Base-by-base conservation (phyloP, 306 rosid genomes). In the Citrullus amarus region DNA sequence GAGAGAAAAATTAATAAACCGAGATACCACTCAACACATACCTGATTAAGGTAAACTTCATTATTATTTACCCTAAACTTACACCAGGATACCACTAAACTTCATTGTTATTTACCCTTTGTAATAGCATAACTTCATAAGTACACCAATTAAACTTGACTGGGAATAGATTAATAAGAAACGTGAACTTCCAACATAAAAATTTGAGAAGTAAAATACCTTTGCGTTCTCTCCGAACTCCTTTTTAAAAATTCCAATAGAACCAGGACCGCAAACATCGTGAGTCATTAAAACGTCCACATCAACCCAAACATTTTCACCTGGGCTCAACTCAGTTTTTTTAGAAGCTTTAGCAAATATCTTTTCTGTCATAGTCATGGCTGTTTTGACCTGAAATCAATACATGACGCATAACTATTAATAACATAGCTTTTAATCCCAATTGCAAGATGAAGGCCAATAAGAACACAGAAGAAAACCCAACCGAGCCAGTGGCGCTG, bases 281-380 rank as follows among this genome's bases (percentile, higher is more conserved):
- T 95, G 97, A 67, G 95, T 95, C 98, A 95, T 95, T 85, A 95
- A 89, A 80, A 88, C 48, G 78, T 95, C 98, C 77, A 89, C 78
- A 78, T 95, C 90, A 53, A 89, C 92, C 98, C 98, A 95, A 44
- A 85, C 90, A 85, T 92, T 95, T 48, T 90, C 97, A 79, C 95
- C 97, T 1, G 98, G 98, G 72, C 43, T 86, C 87, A 92, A 81
- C 34, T 90, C 84, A 60, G 83, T 14, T 83, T 84, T 95, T 86
- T 92, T 88, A 57, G 98, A 88, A 17, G 98, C 89, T 85, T 89
- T 87, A 32, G 93, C 97, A 72, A 95, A 54, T 73, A 95, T 92
- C 95, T 92, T 95, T 84, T 95, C 97, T 0, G 98, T 95, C 96
- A 92, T 88, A 6, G 96, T 95, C 98, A 95, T 95, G 0, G 86